Conservation (phyloP, 2,329 filamentous ascomycete species). For the Hypoxylon sp. region DNA sequence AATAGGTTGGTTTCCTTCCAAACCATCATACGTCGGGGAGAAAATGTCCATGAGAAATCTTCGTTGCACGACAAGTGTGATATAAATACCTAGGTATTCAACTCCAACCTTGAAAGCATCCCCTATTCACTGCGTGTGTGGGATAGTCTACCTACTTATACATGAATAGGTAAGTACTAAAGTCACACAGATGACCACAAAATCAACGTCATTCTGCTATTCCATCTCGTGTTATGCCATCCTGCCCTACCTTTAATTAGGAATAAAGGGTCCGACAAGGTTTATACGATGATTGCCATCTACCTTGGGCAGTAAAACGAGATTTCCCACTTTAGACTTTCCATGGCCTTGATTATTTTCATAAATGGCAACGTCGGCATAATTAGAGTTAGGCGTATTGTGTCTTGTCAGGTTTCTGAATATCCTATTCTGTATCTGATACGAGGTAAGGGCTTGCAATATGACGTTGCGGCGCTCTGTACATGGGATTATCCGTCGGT, state of each 20-base stretch:
- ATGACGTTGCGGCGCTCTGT: constrained; percentile 25
- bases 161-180: too few species aligned
- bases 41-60: neutral
- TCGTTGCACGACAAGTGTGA: neutral
- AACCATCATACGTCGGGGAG: neutral
- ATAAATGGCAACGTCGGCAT: neutral
- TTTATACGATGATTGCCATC: neutral
- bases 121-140: too few species aligned
- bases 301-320: neutral
- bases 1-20: constrained; percentile 1
- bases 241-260: neutral
- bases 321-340: neutral
- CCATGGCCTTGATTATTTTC: neutral
- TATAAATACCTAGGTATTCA: neutral
- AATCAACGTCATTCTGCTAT: neutral
- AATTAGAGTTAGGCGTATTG: neutral
- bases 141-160: too few species aligned
- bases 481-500: neutral
- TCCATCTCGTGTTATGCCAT: neutral
- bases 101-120: neutral
- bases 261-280: neutral
- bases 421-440: neutral
- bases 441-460: neutral
- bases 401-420: neutral
- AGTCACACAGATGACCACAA: neutral